These are phyloP conservation scores for Saccharomycopsis selenospora DNA, from an alignment of 805 yeast genomes.

Conservation along the genomic window DNA sequence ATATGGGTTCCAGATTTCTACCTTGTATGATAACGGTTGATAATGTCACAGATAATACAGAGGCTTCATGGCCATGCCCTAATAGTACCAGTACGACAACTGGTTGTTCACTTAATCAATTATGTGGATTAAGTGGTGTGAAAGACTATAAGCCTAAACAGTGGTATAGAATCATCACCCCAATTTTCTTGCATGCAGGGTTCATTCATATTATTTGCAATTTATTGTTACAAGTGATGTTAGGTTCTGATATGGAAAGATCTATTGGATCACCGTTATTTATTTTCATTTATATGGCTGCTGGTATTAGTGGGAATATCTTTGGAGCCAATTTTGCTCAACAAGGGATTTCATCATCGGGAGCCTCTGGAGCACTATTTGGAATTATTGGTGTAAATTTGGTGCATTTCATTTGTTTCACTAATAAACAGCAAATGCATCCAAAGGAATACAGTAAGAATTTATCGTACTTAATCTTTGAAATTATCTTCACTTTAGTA, in stretches of 20 bases:
- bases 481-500: constrained; percentile 49
- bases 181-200: constrained; percentile 68
- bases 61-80: constrained; percentile 53
- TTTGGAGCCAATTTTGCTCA: constrained; percentile 65
- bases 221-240: constrained; percentile 46
- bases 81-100: constrained; percentile 50
- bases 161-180: constrained; percentile 59
- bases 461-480: constrained; percentile 42
- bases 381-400: constrained; percentile 59
- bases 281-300: constrained; percentile 44
- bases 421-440: constrained; percentile 40
- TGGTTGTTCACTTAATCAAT: constrained; percentile 46
- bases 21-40: constrained; percentile 57
- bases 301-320: constrained; percentile 60
- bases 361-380: constrained; percentile 64
- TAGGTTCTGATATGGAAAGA: constrained; percentile 52
- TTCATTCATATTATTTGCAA: constrained; percentile 60
- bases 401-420: constrained; percentile 41
- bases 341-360: constrained; percentile 54
- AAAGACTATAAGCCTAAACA: constrained; percentile 42
- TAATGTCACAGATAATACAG: constrained; percentile 41
- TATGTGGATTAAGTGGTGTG: constrained; percentile 53
- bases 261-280: constrained; percentile 48
- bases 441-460: constrained; percentile 39
- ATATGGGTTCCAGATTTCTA: constrained; percentile 60